phyloP scores from a whole-genome alignment of 805 yeast genomes.

The Lipomyces lipofer region DNA sequence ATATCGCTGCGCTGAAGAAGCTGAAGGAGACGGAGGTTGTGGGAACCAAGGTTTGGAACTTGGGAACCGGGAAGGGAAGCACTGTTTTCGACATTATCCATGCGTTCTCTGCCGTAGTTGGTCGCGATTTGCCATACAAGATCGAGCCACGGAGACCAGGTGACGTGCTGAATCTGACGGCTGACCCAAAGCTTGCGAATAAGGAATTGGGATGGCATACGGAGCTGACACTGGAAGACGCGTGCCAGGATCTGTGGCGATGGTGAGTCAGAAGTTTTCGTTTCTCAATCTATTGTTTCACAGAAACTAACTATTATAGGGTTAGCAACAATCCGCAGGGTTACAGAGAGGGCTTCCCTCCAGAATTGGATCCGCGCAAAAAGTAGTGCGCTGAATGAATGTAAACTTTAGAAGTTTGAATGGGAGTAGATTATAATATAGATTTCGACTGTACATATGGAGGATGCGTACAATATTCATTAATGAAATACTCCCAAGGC shows the following conservation, averaged over 20 bases:
- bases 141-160: constrained; percentile 68
- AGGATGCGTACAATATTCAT: no score
- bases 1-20: constrained; percentile 65
- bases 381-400: no score
- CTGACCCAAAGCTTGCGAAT: constrained; percentile 66
- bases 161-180: constrained; percentile 73
- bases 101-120: constrained; percentile 65
- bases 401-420: no score
- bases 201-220: constrained; percentile 67
- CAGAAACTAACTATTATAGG: no score
- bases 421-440: no score
- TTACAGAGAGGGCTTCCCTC: no score
- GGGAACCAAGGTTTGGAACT: constrained; percentile 77
- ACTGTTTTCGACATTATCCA: constrained; percentile 71
- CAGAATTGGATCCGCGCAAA: no score
- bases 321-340: no score
- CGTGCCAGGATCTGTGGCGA: constrained; percentile 73
- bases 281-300: no score
- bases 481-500: no score
- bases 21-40: constrained; percentile 42
- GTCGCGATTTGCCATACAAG: constrained; percentile 61
- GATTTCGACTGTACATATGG: no score
- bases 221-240: constrained; percentile 54
- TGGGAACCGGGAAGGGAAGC: constrained; percentile 76
- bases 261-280: no score